Evolutionary conservation across 495 filamentous ascomycete species (phyloP).

Genomic region (Daldinia concentrica): DNA sequence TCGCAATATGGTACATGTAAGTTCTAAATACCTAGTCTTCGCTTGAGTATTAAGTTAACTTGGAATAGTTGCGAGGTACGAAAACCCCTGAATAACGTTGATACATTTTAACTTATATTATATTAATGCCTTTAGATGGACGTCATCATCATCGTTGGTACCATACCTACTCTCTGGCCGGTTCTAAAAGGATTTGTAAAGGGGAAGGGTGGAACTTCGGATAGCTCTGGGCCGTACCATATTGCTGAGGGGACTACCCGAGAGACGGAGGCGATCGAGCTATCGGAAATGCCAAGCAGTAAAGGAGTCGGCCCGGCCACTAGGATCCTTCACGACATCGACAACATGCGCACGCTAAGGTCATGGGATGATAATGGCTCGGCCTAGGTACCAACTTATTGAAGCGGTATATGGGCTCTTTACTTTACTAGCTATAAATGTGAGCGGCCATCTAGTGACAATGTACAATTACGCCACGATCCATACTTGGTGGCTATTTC

Average conservation of each 20-base stretch:
- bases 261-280: background rate
- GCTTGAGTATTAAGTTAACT: background rate
- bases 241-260: background rate
- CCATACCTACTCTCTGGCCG: background rate
- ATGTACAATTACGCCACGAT: no score
- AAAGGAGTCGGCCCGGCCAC: background rate
- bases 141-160: background rate
- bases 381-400: no score
- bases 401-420: no score
- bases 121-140: background rate
- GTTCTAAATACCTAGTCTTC: background rate
- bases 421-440: no score
- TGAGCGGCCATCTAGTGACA: no score
- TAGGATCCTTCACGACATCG: background rate
- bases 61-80: background rate
- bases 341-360: background rate
- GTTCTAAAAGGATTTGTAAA: background rate
- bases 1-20: background rate
- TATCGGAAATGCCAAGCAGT: background rate
- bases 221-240: background rate
- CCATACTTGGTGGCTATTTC: no score
- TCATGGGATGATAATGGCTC: background rate
- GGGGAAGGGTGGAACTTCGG: background rate
- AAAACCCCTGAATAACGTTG: background rate
- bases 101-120: no score